Conservation (phyloP, 441 rosid genomes). For the Pelargonium exstipulatum region DNA sequence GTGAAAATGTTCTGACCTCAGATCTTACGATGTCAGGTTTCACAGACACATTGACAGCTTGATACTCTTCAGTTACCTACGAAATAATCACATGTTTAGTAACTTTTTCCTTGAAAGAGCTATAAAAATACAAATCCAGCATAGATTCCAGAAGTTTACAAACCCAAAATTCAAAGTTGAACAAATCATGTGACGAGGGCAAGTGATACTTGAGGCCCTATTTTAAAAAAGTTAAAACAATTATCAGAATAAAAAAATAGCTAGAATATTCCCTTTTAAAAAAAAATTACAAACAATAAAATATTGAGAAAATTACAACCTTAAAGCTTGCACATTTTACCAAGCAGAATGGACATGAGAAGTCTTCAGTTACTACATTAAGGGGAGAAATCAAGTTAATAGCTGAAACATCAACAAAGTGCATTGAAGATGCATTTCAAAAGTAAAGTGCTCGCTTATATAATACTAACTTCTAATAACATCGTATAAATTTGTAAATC, state of each 20-base stretch:
- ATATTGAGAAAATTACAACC: conserved; percentile 38
- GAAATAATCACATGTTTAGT: conserved; percentile 22
- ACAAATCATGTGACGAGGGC: conserved; percentile 85
- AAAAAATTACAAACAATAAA: not conserved
- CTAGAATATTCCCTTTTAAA: conserved; percentile 9
- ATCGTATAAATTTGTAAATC: not conserved
- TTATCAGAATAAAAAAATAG: conserved; percentile 6
- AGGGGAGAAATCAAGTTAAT: conserved; percentile 17
- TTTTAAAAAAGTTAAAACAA: conserved; percentile 21
- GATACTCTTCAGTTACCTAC: conserved; percentile 86
- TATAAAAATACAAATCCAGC: conserved; percentile 19
- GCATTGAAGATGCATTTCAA: not conserved
- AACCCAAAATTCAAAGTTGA: conserved; percentile 98
- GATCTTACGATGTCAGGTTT: conserved; percentile 67
- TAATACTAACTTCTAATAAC: not conserved
- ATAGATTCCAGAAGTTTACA: conserved; percentile 62
- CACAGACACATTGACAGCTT: conserved; percentile 86
- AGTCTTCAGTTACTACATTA: conserved; percentile 95
- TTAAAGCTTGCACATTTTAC: conserved; percentile 91
- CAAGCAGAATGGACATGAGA: conserved; percentile 95
- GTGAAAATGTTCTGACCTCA: conserved; percentile 56
- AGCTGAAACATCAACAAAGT: conserved; percentile 15
- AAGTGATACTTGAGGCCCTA: conserved; percentile 89
- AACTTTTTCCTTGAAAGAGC: conserved; percentile 16
- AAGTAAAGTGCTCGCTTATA: conserved; percentile 8